Evolutionary conservation across 257 asterid genomes (phyloP).

Genomic region (Gentiana straminea): DNA sequence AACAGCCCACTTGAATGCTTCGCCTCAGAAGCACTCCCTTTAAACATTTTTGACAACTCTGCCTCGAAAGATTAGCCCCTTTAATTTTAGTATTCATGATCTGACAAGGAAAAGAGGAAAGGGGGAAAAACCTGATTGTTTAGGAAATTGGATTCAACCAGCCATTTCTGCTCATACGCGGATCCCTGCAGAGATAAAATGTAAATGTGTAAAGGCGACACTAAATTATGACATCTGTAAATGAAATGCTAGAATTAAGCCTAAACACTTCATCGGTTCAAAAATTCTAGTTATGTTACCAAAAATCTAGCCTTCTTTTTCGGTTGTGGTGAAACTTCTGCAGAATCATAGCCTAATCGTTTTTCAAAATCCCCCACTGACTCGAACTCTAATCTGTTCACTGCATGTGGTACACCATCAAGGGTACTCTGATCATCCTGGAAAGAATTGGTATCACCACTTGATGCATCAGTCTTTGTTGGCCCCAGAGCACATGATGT

Average conservation of each 20-base stretch:
- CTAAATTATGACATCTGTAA: no score
- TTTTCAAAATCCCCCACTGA: slow-evolving; percentile 67
- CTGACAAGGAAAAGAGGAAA: no score
- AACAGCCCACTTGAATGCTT: neutral
- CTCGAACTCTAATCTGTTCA: slow-evolving; percentile 64
- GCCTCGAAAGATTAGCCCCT: neutral
- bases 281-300: slow-evolving; percentile 28
- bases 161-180: slow-evolving; percentile 67
- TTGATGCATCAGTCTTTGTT: slow-evolving; percentile 79
- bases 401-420: slow-evolving; percentile 52
- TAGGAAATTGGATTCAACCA: slow-evolving; percentile 55
- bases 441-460: slow-evolving; percentile 87
- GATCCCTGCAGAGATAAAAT: slow-evolving; percentile 38
- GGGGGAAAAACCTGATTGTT: slow-evolving; percentile 63
- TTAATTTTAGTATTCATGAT: no score
- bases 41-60: neutral
- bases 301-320: slow-evolving; percentile 73
- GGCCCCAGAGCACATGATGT: slow-evolving; percentile 56
- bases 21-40: no score
- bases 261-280: neutral
- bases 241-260: no score
- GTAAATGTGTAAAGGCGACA: slow-evolving; percentile 2
- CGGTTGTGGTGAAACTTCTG: slow-evolving; percentile 57
- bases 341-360: slow-evolving; percentile 46
- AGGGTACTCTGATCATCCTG: slow-evolving; percentile 86